Evolutionary conservation across 2,329 filamentous ascomycete species (phyloP).

Genomic region (Arthrobotrys iridis): DNA sequence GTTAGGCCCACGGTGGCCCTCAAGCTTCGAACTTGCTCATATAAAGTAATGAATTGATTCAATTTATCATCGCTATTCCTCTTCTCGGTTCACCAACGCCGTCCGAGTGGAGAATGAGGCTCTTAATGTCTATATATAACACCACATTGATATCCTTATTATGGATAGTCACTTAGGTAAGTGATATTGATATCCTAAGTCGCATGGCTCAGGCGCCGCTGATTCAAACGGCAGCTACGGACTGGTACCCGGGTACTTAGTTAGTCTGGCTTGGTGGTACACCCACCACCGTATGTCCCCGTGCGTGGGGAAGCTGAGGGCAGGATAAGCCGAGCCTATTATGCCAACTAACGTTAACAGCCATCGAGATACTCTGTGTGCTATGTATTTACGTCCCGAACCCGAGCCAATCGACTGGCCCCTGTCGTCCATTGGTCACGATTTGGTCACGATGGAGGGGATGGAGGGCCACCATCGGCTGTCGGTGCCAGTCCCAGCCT

Average conservation of each 20-base stretch:
- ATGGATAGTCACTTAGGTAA: background rate
- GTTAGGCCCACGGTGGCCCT: too few relatives aligned
- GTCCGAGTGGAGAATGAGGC: background rate
- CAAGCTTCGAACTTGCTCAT: background rate
- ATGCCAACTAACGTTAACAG: too few relatives aligned
- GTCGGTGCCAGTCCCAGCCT: background rate
- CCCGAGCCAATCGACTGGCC: constrained; percentile 28
- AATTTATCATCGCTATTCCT: background rate
- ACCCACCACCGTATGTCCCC: too few relatives aligned
- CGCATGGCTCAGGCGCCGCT: too few relatives aligned
- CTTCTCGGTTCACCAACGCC: background rate
- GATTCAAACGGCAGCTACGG: too few relatives aligned
- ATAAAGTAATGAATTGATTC: background rate
- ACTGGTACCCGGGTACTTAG: too few relatives aligned
- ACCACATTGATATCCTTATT: background rate
- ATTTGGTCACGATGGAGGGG: constrained; percentile 5
- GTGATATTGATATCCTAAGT: background rate
- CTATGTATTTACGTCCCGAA: constrained; percentile 13
- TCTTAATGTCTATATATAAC: background rate
- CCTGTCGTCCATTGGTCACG: constrained; percentile 29
- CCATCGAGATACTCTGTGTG: too few relatives aligned
- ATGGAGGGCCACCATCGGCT: constrained; percentile 11
- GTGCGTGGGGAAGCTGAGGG: too few relatives aligned
- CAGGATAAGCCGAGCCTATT: constrained; percentile 2
- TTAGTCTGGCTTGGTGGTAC: too few relatives aligned